phyloP scores from a whole-genome alignment of 208 protist genomes.

The Leishmania tarentolae region DNA sequence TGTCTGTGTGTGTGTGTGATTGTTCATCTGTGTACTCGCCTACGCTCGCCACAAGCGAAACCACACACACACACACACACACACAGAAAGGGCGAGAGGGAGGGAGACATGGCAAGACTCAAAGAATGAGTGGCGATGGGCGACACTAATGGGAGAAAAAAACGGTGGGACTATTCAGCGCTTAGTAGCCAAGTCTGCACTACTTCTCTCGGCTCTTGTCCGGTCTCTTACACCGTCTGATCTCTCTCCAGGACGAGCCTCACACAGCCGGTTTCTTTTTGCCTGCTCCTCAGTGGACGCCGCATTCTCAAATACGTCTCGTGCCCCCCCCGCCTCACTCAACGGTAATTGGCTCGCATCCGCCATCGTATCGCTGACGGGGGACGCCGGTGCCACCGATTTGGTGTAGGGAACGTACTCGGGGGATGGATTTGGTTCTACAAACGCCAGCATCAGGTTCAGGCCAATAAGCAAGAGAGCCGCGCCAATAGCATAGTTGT shows the following conservation, averaged over 20 bases:
- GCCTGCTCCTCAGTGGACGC: neutral
- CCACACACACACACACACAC: neutral
- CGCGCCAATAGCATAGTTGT: constrained; percentile 31
- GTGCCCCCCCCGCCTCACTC: neutral
- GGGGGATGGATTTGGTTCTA: constrained; percentile 62
- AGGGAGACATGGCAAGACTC: neutral
- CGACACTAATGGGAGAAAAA: neutral
- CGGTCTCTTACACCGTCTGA: neutral
- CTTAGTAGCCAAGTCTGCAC: neutral
- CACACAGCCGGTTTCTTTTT: neutral
- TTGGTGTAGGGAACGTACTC: constrained; percentile 71
- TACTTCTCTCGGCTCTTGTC: no score
- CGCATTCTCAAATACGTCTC: neutral
- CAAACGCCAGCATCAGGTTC: constrained; percentile 60
- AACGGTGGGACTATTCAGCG: neutral
- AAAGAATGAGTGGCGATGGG: neutral
- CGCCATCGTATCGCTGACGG: neutral
- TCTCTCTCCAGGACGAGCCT: neutral
- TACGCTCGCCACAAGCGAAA: neutral
- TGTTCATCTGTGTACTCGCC: neutral
- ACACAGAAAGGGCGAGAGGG: neutral
- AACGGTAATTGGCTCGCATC: neutral
- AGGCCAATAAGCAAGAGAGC: constrained; percentile 55
- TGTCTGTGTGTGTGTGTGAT: neutral
- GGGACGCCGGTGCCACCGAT: neutral